These are phyloP conservation scores for Globisporangium yorkense DNA, from an alignment of 352 stramenopile genomes.

Conservation along the genomic window DNA sequence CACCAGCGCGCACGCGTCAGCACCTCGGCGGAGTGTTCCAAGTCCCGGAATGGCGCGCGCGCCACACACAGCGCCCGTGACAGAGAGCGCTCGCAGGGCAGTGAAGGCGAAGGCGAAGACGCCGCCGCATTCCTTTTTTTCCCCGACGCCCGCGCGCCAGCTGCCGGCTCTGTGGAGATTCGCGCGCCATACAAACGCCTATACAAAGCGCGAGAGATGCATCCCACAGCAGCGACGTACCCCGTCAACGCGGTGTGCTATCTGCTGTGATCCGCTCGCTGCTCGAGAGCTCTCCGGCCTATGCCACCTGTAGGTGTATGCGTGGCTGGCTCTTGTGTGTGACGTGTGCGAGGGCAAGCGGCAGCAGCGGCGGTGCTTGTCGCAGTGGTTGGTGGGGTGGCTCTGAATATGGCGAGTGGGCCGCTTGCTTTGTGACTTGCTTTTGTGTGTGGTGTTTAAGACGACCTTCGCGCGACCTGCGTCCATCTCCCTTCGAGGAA, in stretches of 20 bases:
- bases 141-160: background rate
- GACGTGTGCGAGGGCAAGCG: no score
- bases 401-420: background rate
- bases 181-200: slow-evolving; percentile 19
- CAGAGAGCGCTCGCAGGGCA: background rate
- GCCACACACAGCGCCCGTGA: background rate
- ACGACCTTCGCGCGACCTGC: no score
- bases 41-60: background rate
- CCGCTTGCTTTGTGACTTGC: no score
- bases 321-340: no score
- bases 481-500: no score
- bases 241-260: background rate
- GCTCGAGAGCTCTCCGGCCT: no score
- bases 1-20: background rate
- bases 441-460: no score
- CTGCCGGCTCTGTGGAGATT: slow-evolving; percentile 11
- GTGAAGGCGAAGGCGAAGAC: background rate
- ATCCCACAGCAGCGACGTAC: background rate
- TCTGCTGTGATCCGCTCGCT: background rate
- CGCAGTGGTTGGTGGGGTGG: background rate
- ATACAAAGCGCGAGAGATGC: slow-evolving; percentile 8
- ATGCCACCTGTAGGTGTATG: no score
- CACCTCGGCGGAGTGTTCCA: background rate
- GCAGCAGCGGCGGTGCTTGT: background rate
- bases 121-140: slow-evolving; percentile 13